These are phyloP conservation scores for Penicillium lagena DNA, from an alignment of 495 filamentous ascomycete species.

Conservation along the genomic window DNA sequence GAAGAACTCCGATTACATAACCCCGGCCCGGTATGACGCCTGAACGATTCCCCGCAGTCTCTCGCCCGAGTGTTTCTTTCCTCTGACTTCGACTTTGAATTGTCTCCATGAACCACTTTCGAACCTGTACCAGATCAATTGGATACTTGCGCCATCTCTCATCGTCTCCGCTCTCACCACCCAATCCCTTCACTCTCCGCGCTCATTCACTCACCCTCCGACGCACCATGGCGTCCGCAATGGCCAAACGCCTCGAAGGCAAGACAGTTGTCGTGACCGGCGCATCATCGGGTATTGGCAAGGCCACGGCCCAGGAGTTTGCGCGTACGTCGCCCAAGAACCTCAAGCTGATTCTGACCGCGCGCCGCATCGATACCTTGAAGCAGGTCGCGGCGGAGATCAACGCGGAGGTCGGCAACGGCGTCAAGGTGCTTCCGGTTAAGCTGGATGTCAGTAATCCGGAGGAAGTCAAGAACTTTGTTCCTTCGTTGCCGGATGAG, in stretches of 20 bases:
- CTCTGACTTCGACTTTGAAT: background rate
- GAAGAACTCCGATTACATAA: no score
- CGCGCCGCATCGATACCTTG: constrained; percentile 72
- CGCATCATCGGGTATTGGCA: constrained; percentile 89
- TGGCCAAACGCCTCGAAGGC: constrained; percentile 80
- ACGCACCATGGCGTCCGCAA: constrained; percentile 67
- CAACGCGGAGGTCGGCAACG: constrained; percentile 67
- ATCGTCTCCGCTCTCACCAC: constrained; percentile 5
- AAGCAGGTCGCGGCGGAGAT: constrained; percentile 74
- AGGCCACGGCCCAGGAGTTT: constrained; percentile 82
- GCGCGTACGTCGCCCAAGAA: constrained; percentile 75
- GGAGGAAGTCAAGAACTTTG: constrained; percentile 68
- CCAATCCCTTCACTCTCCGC: constrained; percentile 11
- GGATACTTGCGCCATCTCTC: constrained; percentile 16
- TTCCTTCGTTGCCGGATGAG: constrained; percentile 67
- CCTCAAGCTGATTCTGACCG: constrained; percentile 82
- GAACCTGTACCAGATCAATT: constrained; percentile 22
- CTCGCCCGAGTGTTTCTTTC: constrained; percentile 14
- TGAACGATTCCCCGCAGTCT: constrained; percentile 13
- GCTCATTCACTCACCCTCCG: constrained; percentile 18
- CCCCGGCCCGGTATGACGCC: no score
- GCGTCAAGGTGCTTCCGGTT: constrained; percentile 74
- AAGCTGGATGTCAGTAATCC: constrained; percentile 83
- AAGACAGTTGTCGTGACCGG: constrained; percentile 93
- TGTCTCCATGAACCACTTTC: constrained; percentile 28